phyloP scores from a whole-genome alignment of 495 filamentous ascomycete genomes.

The Penicillium silybi region DNA sequence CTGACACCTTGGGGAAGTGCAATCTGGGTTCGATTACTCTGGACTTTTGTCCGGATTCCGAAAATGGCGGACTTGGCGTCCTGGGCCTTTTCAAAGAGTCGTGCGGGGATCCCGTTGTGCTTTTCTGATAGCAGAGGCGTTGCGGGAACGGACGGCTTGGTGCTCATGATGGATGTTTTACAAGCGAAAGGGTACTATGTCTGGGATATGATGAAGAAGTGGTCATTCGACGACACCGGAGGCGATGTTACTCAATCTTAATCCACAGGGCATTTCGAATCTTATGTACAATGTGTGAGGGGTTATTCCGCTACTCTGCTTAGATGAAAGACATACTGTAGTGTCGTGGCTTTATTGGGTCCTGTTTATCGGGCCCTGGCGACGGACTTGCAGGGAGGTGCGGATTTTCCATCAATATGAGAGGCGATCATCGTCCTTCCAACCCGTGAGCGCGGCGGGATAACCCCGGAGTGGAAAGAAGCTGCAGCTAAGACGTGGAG shows the following conservation, averaged over 20 bases:
- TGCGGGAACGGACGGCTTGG: not conserved
- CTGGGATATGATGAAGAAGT: not conserved
- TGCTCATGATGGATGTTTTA: constrained; percentile 1
- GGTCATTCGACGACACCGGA: too few species aligned
- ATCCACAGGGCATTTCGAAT: not conserved
- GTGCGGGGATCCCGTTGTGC: constrained; percentile 6
- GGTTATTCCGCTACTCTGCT: not conserved
- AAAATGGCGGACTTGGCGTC: constrained; percentile 4
- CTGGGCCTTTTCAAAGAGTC: constrained; percentile 9
- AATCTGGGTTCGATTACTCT: constrained; percentile 3
- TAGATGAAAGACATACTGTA: not conserved
- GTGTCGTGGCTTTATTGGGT: not conserved
- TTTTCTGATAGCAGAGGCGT: constrained; percentile 4
- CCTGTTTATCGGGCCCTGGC: not conserved
- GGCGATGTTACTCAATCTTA: too few species aligned
- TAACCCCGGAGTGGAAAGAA: not conserved
- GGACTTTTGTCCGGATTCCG: constrained; percentile 7
- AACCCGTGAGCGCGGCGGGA: not conserved
- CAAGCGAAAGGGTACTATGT: not conserved
- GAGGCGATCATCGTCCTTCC: not conserved
- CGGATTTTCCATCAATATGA: not conserved
- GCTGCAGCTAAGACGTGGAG: not conserved
- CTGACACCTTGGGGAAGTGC: constrained; percentile 8
- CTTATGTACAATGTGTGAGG: not conserved
- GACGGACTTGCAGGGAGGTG: not conserved